phyloP scores from a whole-genome alignment of 1,284 basidiomycete species.

The Ganoderma boninense region DNA sequence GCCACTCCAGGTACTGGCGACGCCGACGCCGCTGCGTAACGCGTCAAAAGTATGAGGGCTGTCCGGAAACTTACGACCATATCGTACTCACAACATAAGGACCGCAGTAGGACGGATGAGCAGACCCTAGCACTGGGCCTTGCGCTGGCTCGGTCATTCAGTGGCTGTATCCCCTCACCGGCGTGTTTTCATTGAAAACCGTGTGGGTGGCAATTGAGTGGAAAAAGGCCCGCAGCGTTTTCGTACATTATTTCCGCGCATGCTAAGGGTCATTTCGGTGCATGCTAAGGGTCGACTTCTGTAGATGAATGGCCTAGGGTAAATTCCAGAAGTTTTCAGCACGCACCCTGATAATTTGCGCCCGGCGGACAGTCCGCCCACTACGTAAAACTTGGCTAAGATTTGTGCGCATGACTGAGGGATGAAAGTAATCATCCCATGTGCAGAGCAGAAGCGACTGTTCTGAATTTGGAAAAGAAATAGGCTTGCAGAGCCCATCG shows the following conservation, averaged over 20 bases:
- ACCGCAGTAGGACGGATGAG: slow-evolving; percentile 5
- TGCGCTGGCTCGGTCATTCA: slow-evolving; percentile 6
- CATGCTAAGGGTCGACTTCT: neutral
- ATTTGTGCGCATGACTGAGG: neutral
- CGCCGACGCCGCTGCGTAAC: slow-evolving; percentile 6
- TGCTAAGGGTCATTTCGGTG: too few relatives aligned
- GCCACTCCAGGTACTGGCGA: neutral
- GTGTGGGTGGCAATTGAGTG: neutral
- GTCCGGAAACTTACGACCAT: neutral
- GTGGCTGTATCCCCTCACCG: neutral
- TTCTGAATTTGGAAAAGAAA: neutral
- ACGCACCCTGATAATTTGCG: neutral
- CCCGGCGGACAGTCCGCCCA: neutral
- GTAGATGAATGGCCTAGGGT: neutral
- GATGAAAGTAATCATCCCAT: neutral
- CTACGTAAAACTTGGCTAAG: neutral
- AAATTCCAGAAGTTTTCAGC: slow-evolving; percentile 2
- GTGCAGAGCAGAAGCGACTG: neutral
- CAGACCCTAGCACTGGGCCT: neutral
- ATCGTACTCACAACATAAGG: neutral
- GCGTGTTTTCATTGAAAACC: neutral
- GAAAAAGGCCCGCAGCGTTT: neutral
- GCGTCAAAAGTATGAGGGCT: neutral
- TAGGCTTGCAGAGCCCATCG: neutral
- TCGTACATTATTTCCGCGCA: neutral